phyloP scores from a whole-genome alignment of 129 eudicot genomes.

The Lactuca sativa region DNA sequence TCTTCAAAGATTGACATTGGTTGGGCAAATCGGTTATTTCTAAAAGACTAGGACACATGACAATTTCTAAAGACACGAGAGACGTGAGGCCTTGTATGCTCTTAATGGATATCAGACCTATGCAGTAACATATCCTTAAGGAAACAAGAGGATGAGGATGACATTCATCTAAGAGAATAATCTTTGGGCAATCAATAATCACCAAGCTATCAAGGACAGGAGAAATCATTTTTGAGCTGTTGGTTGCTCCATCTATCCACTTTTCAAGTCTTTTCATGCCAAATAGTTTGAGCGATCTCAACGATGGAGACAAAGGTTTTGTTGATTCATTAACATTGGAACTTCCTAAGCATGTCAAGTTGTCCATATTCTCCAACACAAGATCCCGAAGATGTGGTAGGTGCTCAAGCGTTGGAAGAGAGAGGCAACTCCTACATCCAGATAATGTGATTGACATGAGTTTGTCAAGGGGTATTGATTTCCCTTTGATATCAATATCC shows the following conservation, averaged over 20 bases:
- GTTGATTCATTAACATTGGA: too few species aligned
- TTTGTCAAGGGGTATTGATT: slow-evolving; percentile 2
- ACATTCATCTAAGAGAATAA: too few species aligned
- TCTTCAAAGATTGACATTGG: neutral
- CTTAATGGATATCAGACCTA: neutral
- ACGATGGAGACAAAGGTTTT: too few species aligned
- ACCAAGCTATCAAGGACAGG: too few species aligned
- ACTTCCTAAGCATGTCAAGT: too few species aligned
- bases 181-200: too few species aligned
- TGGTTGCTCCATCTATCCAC: too few species aligned
- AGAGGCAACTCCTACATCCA: neutral
- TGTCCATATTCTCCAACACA: too few species aligned
- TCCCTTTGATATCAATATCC: neutral
- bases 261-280: too few species aligned
- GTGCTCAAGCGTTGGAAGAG: neutral
- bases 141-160: neutral
- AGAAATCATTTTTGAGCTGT: too few species aligned
- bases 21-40: neutral
- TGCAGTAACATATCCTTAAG: neutral
- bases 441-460: slow-evolving; percentile 4
- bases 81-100: slow-evolving; percentile 9
- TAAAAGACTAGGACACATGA: neutral
- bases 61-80: neutral
- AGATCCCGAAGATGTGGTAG: too few species aligned
- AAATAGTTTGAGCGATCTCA: too few species aligned